Evolutionary conservation across 2,329 filamentous ascomycete species (phyloP).

Genomic region (Alternaria infectoria): DNA sequence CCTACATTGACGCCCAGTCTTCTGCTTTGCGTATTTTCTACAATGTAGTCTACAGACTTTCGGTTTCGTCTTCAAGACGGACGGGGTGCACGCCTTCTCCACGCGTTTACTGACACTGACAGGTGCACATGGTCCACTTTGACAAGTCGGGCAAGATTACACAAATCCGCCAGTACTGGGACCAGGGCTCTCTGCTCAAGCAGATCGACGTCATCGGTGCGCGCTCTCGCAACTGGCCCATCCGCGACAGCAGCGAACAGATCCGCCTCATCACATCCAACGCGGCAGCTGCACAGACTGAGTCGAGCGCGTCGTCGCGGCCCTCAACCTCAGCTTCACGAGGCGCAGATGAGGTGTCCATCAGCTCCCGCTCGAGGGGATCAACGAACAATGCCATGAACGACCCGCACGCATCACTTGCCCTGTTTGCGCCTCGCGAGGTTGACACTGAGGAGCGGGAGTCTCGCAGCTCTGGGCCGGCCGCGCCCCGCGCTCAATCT

Average conservation of each 20-base stretch:
- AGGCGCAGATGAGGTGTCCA: slow-evolving; percentile 39
- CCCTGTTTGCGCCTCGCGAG: slow-evolving; percentile 76
- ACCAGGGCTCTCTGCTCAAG: slow-evolving; percentile 91
- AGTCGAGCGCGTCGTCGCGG: slow-evolving; percentile 38
- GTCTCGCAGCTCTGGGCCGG: slow-evolving; percentile 55
- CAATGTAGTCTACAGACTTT: not conserved
- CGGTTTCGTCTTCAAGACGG: not conserved
- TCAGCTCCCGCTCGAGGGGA: slow-evolving; percentile 49
- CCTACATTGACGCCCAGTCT: not conserved
- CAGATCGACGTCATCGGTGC: slow-evolving; percentile 92
- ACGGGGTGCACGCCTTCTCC: too few relatives aligned
- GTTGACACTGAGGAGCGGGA: slow-evolving; percentile 57
- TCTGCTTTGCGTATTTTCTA: not conserved
- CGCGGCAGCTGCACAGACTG: slow-evolving; percentile 50
- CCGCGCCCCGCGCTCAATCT: slow-evolving; percentile 68
- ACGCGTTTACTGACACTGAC: slow-evolving; percentile 15
- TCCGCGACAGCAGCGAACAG: slow-evolving; percentile 85
- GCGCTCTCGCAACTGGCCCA: slow-evolving; percentile 92
- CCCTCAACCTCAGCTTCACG: slow-evolving; percentile 43
- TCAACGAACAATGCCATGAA: slow-evolving; percentile 47
- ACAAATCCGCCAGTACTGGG: slow-evolving; percentile 91
- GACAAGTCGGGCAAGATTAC: slow-evolving; percentile 76
- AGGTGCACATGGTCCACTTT: slow-evolving; percentile 82
- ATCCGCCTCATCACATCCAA: slow-evolving; percentile 73
- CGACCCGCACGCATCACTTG: slow-evolving; percentile 69